These are phyloP conservation scores for Begonia loranthoides DNA, from an alignment of 306 rosid genomes.

Conservation along the genomic window DNA sequence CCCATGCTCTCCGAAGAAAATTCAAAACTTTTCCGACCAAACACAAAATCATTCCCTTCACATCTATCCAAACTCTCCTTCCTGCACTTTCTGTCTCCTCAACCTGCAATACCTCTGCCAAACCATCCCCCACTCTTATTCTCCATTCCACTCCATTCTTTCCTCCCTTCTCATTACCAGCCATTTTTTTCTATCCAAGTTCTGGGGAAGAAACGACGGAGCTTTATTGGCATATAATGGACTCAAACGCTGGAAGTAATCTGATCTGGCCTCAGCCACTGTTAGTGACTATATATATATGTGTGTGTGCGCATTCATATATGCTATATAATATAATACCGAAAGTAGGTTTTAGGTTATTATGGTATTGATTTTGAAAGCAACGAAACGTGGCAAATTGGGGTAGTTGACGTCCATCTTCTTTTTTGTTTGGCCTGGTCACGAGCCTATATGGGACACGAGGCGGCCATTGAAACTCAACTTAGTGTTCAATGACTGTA, in stretches of 20 bases:
- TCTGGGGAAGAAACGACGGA: too few relatives aligned
- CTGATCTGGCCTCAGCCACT: neutral
- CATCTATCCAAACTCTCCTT: neutral
- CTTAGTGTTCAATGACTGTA: too few relatives aligned
- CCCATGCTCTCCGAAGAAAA: slow-evolving; percentile 61
- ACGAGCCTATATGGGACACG: too few relatives aligned
- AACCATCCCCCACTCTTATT: neutral
- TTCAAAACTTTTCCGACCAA: slow-evolving; percentile 23
- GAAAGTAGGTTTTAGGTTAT: too few relatives aligned
- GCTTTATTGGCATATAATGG: neutral
- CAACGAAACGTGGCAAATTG: too few relatives aligned
- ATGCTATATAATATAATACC: neutral
- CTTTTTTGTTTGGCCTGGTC: too few relatives aligned
- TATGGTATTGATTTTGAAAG: too few relatives aligned
- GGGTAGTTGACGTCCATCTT: too few relatives aligned
- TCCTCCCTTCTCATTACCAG: neutral
- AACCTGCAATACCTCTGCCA: neutral
- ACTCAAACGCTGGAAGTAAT: neutral
- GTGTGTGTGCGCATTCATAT: neutral
- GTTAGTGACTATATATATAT: neutral
- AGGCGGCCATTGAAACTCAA: too few relatives aligned
- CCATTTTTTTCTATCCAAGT: neutral
- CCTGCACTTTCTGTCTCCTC: neutral
- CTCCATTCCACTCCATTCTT: neutral
- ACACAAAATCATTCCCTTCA: slow-evolving; percentile 18